Evolutionary conservation across 2,329 filamentous ascomycete species (phyloP), one percentile per base, ranked within the genome.

Genomic region (Pezizomycotina sp.): DNA sequence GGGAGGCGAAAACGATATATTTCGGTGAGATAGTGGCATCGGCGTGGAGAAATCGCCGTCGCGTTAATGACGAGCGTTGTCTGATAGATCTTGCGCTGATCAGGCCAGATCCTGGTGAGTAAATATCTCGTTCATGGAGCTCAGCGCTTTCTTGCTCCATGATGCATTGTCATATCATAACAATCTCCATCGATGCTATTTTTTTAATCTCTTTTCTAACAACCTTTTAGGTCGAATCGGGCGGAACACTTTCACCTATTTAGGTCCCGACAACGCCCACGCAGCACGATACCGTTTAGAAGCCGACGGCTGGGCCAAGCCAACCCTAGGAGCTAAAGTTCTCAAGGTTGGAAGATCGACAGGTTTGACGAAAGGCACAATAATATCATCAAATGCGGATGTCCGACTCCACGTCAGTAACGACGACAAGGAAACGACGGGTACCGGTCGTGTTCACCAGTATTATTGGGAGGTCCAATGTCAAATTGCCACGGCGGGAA

Each of bases 161-260:
- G 14, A 9, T 13, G 4, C 20, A 5, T 10, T 29, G 7, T 29
- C n/a, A 8, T 29, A 15, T 29, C 9, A 15, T 29, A 16, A 9
- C n/a, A 29, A 12, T 16, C 13, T 5, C 6, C 6, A 27, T 5
- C 7, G n/a, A 27, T n/a, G 26, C 16, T n/a, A 13, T n/a, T 4
- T 9, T 15, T 4, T 4, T 13, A 13, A 29, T 6, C 4, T 10
- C n/a, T 13, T 16, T 16, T 18, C 13, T 14, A 4, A 18, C 24
- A n/a, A 26, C 4, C 14, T 15, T n/a, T 19, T 14, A 38, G 40
- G 31, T 8, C 31, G 40, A 12, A 36, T 43, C 7, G 41, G 41
- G 5, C 36, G 36, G n/a, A 43, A 43, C 14, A 36, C 32, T 1
- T 43, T 43, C 26, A 43, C 41, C 7, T 43, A 43, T 26, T 33